These are phyloP conservation scores for Talaromyces rugulosus DNA, from an alignment of 2,329 filamentous ascomycete genomes.

Conservation along the genomic window DNA sequence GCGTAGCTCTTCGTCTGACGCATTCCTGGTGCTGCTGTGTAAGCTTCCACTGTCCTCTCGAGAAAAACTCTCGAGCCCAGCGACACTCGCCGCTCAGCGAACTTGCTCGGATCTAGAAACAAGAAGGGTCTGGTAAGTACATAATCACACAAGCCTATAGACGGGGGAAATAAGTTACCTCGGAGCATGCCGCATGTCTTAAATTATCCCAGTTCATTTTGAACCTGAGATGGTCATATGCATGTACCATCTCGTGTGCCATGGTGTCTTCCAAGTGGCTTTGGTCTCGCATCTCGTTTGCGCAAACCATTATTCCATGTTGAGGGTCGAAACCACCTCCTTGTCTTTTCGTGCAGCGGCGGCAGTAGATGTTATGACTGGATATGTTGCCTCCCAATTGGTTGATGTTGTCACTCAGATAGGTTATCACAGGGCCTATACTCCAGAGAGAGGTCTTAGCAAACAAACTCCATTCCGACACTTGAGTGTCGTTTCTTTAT, in stretches of 20 bases:
- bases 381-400: constrained; percentile 75
- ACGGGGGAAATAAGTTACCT: constrained; percentile 53
- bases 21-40: constrained; percentile 94
- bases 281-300: constrained; percentile 78
- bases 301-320: constrained; percentile 86
- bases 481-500: background rate
- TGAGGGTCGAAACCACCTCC: constrained; percentile 81
- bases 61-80: constrained; percentile 81
- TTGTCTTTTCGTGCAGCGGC: constrained; percentile 68
- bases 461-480: constrained; percentile 7
- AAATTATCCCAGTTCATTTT: constrained; percentile 81
- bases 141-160: background rate
- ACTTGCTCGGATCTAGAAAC: constrained; percentile 74
- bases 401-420: constrained; percentile 75
- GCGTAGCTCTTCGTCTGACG: constrained; percentile 73
- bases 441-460: background rate
- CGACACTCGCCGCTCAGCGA: constrained; percentile 92
- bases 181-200: constrained; percentile 87
- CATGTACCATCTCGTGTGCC: constrained; percentile 96
- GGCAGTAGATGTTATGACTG: constrained; percentile 72
- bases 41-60: constrained; percentile 77
- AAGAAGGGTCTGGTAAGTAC: background rate
- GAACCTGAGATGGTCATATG: constrained; percentile 88
- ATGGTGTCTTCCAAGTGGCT: constrained; percentile 89
- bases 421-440: constrained; percentile 71